Conservation (phyloP, 2,329 filamentous ascomycete genomes). For the Phialophora expanda region DNA sequence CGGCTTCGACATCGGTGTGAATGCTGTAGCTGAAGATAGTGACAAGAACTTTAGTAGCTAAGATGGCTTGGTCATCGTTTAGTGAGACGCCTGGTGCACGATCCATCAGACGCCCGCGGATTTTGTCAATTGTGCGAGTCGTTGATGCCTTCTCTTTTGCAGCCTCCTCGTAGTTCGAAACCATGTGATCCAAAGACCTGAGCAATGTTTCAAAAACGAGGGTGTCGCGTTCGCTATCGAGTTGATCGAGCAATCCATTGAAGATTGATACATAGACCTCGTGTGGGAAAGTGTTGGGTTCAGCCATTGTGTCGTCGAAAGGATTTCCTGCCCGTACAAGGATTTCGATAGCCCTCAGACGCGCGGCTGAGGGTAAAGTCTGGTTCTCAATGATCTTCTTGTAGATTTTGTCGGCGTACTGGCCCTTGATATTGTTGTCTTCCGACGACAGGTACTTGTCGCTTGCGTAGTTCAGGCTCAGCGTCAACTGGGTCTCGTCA, state of each 20-base stretch:
- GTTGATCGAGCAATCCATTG: slow-evolving; percentile 25
- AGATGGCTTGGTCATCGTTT: slow-evolving; percentile 26
- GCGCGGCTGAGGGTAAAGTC: slow-evolving; percentile 22
- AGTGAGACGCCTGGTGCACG: slow-evolving; percentile 17
- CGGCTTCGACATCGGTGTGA: slow-evolving; percentile 21
- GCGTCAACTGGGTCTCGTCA: slow-evolving; percentile 13
- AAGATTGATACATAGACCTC: slow-evolving; percentile 29
- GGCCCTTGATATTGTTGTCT: slow-evolving; percentile 12
- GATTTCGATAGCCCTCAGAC: slow-evolving; percentile 27
- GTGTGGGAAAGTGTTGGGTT: neutral
- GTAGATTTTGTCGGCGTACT: slow-evolving; percentile 29
- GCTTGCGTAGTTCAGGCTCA: slow-evolving; percentile 24
- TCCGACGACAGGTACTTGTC: slow-evolving; percentile 22
- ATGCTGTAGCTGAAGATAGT: slow-evolving; percentile 33
- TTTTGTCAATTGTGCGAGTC: slow-evolving; percentile 22
- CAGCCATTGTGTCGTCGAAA: neutral
- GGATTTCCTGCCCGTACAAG: slow-evolving; percentile 22
- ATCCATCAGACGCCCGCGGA: slow-evolving; percentile 19
- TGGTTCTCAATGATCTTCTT: slow-evolving; percentile 26
- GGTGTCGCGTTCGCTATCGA: slow-evolving; percentile 27
- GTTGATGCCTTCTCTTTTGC: slow-evolving; percentile 24
- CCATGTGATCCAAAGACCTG: slow-evolving; percentile 29
- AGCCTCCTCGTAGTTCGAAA: slow-evolving; percentile 26
- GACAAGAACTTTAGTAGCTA: slow-evolving; percentile 30
- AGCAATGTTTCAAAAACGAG: slow-evolving; percentile 28